A percentile compares a stretch with the other conserved stretches of the same genome.
Evolutionary conservation across 768 basidiomycete species (phyloP).

Genomic region (Leccinum longicurvipes): DNA sequence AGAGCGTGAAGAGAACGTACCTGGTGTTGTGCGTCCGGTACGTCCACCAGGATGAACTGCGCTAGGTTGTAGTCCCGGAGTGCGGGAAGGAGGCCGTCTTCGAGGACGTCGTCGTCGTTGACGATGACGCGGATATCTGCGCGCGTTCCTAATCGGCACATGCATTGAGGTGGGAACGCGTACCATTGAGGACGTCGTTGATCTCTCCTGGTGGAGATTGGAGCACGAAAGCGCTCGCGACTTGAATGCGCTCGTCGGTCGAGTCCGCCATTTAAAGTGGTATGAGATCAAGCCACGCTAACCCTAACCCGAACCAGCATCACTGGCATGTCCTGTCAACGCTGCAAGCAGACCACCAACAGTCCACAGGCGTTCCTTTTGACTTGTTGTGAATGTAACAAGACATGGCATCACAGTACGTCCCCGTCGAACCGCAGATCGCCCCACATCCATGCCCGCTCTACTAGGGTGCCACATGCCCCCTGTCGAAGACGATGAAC

Average conservation of each 20-base stretch:
- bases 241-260: conserved; percentile 56
- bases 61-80: conserved; percentile 81
- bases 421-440: neutral
- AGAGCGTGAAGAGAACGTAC: conserved; percentile 35
- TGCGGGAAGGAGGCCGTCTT: conserved; percentile 73
- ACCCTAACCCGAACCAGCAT: conserved; percentile 26
- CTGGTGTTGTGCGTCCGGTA: conserved; percentile 73
- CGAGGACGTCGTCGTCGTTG: conserved; percentile 79
- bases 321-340: conserved; percentile 12
- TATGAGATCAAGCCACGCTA: neutral
- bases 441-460: neutral
- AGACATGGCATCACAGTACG: conserved; percentile 35
- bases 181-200: conserved; percentile 92
- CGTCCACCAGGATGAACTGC: conserved; percentile 84
- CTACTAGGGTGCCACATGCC: conserved; percentile 33
- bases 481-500: conserved; percentile 24
- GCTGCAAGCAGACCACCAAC: conserved; percentile 26
- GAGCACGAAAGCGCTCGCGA: conserved; percentile 74
- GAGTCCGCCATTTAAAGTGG: conserved; percentile 29
- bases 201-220: conserved; percentile 96
- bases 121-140: conserved; percentile 90
- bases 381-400: conserved; percentile 32
- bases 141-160: neutral
- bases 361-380: conserved; percentile 31
- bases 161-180: conserved; percentile 2